Evolutionary conservation across 2,329 filamentous ascomycete genomes (phyloP).

Genomic region (Aspergillus sergii): DNA sequence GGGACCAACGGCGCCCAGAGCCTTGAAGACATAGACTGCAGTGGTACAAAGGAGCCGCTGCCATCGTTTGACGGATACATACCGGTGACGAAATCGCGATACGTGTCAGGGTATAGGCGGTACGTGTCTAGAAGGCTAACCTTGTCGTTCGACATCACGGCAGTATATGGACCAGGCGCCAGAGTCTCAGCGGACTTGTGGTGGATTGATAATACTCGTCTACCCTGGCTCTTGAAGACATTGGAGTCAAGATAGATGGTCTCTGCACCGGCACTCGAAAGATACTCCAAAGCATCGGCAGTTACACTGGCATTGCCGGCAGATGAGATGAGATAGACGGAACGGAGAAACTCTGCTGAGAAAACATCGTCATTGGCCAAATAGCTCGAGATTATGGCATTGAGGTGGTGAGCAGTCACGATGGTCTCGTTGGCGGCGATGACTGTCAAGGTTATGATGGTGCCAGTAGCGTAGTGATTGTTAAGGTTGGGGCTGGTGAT

Average conservation of each 20-base stretch:
- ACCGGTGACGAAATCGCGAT: slow-evolving; percentile 16
- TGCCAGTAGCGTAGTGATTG: too few relatives aligned
- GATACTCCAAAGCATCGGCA: not conserved
- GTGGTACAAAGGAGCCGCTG: not conserved
- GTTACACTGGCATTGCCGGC: not conserved
- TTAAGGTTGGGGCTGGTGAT: not conserved
- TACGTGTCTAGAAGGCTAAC: slow-evolving; percentile 13
- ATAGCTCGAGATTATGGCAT: slow-evolving; percentile 11
- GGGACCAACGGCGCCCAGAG: slow-evolving; percentile 11
- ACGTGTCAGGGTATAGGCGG: slow-evolving; percentile 15
- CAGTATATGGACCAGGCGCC: slow-evolving; percentile 15
- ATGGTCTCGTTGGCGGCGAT: slow-evolving; percentile 7
- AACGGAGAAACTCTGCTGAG: slow-evolving; percentile 7
- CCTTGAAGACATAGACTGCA: slow-evolving; percentile 4
- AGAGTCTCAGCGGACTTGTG: not conserved
- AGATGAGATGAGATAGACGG: slow-evolving; percentile 13
- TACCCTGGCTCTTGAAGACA: not conserved
- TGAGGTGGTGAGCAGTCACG: slow-evolving; percentile 7
- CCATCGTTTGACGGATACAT: slow-evolving; percentile 13
- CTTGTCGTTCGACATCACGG: not conserved
- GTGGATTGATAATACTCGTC: not conserved
- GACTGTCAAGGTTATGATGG: slow-evolving; percentile 5
- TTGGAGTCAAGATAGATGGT: slow-evolving; percentile 3
- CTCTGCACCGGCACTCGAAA: not conserved
- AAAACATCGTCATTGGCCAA: slow-evolving; percentile 17